Evolutionary conservation across 352 stramenopile genomes (phyloP).

Genomic region (Globisporangium orthogonon): DNA sequence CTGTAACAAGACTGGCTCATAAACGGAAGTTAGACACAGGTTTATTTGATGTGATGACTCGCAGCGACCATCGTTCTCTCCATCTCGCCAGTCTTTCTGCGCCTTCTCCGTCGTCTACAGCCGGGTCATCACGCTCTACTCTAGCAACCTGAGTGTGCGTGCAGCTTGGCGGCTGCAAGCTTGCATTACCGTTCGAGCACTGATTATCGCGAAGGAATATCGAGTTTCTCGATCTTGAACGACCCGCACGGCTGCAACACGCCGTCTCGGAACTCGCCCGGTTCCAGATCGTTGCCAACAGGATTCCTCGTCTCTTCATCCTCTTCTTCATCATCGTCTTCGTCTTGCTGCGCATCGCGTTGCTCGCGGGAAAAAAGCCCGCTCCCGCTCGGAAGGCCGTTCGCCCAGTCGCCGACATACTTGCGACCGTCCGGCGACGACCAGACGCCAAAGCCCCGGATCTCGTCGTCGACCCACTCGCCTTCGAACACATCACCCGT

Average conservation of each 20-base stretch:
- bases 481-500: constrained; percentile 67
- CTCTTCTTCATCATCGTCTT: constrained; percentile 2
- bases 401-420: constrained; percentile 52
- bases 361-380: constrained; percentile 44
- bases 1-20: constrained; percentile 17
- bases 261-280: constrained; percentile 39
- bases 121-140: too few species aligned
- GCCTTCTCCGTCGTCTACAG: not conserved
- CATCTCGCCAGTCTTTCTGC: not conserved
- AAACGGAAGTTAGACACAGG: constrained; percentile 70
- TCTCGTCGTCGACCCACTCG: constrained; percentile 38
- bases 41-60: constrained; percentile 14
- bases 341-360: constrained; percentile 19
- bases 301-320: not conserved
- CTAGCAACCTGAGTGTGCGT: too few species aligned
- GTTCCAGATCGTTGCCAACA: constrained; percentile 8
- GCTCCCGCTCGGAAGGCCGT: constrained; percentile 42
- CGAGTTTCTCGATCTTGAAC: constrained; percentile 36
- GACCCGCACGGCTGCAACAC: constrained; percentile 35
- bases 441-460: constrained; percentile 67
- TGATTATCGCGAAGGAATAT: constrained; percentile 17
- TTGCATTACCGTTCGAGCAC: not conserved
- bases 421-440: constrained; percentile 28
- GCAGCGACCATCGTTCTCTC: too few species aligned
- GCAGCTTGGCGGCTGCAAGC: not conserved